These are phyloP conservation scores for Babesia microti DNA, from an alignment of 169 alveolate genomes.

Conservation along the genomic window DNA sequence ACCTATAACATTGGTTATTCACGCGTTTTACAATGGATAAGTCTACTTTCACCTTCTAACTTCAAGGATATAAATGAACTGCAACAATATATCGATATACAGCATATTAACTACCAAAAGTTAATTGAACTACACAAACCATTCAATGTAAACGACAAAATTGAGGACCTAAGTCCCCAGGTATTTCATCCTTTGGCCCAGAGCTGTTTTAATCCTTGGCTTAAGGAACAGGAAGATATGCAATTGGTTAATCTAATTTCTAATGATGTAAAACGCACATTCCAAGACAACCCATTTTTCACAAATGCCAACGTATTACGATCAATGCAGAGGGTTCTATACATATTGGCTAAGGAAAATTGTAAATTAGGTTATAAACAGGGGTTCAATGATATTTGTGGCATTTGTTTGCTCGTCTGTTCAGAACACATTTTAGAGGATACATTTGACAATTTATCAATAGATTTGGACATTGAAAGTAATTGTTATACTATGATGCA, in stretches of 20 bases:
- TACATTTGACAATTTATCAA: not conserved
- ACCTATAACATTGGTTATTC: no score
- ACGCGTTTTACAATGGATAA: no score
- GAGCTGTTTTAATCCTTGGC: slow-evolving; percentile 61
- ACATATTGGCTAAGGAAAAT: slow-evolving; percentile 56
- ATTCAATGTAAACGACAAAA: slow-evolving; percentile 12
- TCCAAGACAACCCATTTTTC: slow-evolving; percentile 55
- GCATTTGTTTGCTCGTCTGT: slow-evolving; percentile 50
- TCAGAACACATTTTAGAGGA: slow-evolving; percentile 20
- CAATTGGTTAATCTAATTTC: slow-evolving; percentile 55
- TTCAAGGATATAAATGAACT: slow-evolving; percentile 6
- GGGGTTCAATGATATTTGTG: slow-evolving; percentile 61
- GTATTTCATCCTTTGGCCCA: slow-evolving; percentile 61
- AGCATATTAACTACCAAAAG: slow-evolving; percentile 15
- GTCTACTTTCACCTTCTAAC: no score
- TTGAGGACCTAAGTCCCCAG: slow-evolving; percentile 54
- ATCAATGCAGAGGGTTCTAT: slow-evolving; percentile 46
- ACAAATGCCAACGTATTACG: slow-evolving; percentile 44
- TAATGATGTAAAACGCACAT: slow-evolving; percentile 60
- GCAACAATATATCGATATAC: not conserved
- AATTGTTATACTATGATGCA: not conserved
- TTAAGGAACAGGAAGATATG: slow-evolving; percentile 33
- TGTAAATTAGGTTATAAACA: slow-evolving; percentile 50
- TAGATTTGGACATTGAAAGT: not conserved
- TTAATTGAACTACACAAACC: slow-evolving; percentile 4